Conservation (phyloP, 2,329 filamentous ascomycete genomes). For the Exutisphaerella laricina region DNA sequence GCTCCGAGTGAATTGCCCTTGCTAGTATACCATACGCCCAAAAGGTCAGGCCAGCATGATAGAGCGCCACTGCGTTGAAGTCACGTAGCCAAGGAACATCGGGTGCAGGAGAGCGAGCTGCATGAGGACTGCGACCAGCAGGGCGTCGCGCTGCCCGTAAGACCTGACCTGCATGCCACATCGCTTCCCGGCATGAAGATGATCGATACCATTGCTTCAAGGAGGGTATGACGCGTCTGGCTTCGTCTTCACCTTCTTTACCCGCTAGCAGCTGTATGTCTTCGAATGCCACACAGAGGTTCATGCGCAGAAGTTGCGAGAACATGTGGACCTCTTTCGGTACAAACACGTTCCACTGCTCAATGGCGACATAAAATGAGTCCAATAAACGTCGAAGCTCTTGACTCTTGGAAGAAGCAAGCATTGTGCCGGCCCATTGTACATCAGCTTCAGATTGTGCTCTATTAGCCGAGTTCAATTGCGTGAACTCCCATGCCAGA, state of each 20-base stretch:
- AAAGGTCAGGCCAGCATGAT: constrained; percentile 18
- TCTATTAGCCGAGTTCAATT: constrained; percentile 21
- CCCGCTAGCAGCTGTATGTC: constrained; percentile 21
- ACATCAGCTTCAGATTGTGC: constrained; percentile 14
- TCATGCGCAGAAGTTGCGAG: constrained; percentile 20
- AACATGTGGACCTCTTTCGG: constrained; percentile 20
- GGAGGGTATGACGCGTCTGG: constrained; percentile 15
- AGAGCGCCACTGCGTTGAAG: constrained; percentile 19
- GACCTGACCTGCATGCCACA: constrained; percentile 24
- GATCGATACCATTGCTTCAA: constrained; percentile 20
- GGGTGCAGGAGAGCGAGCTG: constrained; percentile 13
- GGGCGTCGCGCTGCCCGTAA: constrained; percentile 17
- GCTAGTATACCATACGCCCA: constrained; percentile 20
- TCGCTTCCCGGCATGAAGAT: constrained; percentile 16
- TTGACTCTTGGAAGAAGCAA: constrained; percentile 20
- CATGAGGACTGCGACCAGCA: constrained; percentile 16
- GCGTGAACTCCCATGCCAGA: constrained; percentile 18
- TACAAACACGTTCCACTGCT: constrained; percentile 17
- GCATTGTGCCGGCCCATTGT: constrained; percentile 15
- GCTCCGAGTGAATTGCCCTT: constrained; percentile 12
- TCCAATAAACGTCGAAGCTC: constrained; percentile 14
- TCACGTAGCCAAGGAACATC: constrained; percentile 21
- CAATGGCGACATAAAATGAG: constrained; percentile 18
- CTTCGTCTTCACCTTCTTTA: constrained; percentile 22
- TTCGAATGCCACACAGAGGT: constrained; percentile 20